These are phyloP conservation scores for Scedosporium dehoogii DNA, from an alignment of 2,329 filamentous ascomycete species.

Conservation along the genomic window DNA sequence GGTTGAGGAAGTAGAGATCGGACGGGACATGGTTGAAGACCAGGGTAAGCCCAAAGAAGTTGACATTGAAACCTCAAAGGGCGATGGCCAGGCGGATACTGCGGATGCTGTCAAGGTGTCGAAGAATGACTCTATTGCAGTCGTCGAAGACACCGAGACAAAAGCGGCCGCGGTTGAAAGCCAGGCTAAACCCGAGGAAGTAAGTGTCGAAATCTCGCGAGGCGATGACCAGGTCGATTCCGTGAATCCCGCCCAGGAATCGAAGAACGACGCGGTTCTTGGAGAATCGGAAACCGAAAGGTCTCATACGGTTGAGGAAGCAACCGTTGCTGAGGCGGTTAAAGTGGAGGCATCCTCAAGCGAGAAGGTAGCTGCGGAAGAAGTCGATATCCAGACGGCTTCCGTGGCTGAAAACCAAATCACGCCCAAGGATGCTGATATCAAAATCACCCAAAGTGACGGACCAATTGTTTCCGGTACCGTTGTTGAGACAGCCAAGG, in stretches of 20 bases:
- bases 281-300: not conserved
- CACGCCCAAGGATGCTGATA: not conserved
- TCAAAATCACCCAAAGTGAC: not conserved
- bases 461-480: not conserved
- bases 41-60: not conserved
- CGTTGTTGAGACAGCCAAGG: not conserved
- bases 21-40: not conserved
- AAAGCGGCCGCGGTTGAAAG: not conserved
- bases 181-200: not conserved
- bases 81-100: not conserved
- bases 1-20: not conserved
- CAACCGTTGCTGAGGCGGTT: not conserved
- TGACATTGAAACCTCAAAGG: not conserved
- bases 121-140: not conserved
- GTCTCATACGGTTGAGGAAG: not conserved
- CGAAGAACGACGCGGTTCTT: not conserved
- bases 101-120: not conserved
- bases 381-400: not conserved
- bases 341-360: not conserved
- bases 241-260: not conserved
- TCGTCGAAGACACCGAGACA: not conserved
- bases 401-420: not conserved
- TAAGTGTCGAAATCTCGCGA: not conserved
- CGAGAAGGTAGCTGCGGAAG: not conserved
- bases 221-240: not conserved